A percentile compares a stretch with the other conserved stretches of the same genome.
These are phyloP conservation scores for Aspergillus carbonarius DNA, from an alignment of 2,329 filamentous ascomycete species.

Conservation along the genomic window DNA sequence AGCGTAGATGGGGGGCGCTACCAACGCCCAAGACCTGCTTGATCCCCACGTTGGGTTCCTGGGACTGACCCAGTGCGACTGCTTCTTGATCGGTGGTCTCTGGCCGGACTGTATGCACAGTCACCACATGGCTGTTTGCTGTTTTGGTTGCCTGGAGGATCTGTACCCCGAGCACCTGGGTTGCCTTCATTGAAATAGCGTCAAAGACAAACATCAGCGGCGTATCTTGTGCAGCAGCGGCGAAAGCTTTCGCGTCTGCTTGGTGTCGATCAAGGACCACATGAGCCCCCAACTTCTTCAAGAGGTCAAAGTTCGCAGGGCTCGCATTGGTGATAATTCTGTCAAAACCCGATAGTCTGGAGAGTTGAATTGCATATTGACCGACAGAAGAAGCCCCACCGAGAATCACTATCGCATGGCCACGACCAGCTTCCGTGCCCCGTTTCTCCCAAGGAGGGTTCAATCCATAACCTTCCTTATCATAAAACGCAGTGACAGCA, in stretches of 20 bases:
- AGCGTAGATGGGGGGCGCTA: constrained; percentile 25
- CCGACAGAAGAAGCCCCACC: constrained; percentile 39
- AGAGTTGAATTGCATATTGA: constrained; percentile 37
- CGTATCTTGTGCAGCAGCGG: constrained; percentile 23
- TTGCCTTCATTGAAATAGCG: constrained; percentile 28
- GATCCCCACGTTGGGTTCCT: constrained; percentile 12
- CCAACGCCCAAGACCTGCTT: constrained; percentile 25
- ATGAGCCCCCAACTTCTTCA: constrained; percentile 24
- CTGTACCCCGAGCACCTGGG: constrained; percentile 32
- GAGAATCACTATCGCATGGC: constrained; percentile 26
- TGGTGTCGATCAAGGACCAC: constrained; percentile 26
- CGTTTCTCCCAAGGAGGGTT: constrained; percentile 28
- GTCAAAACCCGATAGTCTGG: constrained; percentile 33
- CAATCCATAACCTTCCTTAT: constrained; percentile 21
- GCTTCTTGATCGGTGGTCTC: neutral
- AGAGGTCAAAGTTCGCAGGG: constrained; percentile 21
- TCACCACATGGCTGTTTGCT: constrained; percentile 16
- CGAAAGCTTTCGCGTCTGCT: constrained; percentile 19
- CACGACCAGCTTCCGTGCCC: constrained; percentile 21
- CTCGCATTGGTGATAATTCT: constrained; percentile 36
- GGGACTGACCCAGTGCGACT: neutral
- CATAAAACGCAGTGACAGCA: constrained; percentile 18
- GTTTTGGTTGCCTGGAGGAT: constrained; percentile 23
- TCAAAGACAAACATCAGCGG: constrained; percentile 34
- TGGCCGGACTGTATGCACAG: constrained; percentile 2